Conservation (phyloP, 2,329 filamentous ascomycete species). For the Leptodontidium sp. region DNA sequence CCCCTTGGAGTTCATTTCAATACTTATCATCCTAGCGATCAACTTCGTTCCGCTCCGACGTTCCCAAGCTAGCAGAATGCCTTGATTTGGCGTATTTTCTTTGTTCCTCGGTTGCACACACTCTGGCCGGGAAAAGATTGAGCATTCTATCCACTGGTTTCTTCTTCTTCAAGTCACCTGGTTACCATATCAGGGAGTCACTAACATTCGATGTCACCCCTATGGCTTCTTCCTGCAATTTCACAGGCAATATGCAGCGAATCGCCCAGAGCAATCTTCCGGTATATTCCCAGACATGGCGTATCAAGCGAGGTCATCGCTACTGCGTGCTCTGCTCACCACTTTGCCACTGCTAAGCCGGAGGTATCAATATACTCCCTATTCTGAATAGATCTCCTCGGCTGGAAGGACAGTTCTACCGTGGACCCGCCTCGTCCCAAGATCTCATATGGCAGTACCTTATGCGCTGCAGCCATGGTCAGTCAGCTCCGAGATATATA, state of each 20-base stretch:
- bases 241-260: slow-evolving; percentile 19
- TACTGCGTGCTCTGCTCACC: neutral
- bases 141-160: neutral
- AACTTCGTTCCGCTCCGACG: neutral
- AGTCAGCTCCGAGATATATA: slow-evolving; percentile 11
- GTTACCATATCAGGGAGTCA: neutral
- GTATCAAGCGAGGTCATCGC: slow-evolving; percentile 8
- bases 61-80: neutral
- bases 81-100: neutral
- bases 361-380: slow-evolving; percentile 7
- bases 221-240: neutral
- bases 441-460: neutral
- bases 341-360: slow-evolving; percentile 1
- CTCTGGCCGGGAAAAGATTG: neutral
- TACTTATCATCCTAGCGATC: neutral
- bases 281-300: neutral
- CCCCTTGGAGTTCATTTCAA: slow-evolving; percentile 4
- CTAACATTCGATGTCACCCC: neutral
- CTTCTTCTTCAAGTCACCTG: neutral
- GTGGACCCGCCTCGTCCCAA: slow-evolving; percentile 12
- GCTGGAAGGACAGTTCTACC: slow-evolving; percentile 22
- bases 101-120: slow-evolving; percentile 10
- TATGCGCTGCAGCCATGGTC: neutral
- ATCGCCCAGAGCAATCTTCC: neutral
- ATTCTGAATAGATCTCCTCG: slow-evolving; percentile 1